Base-by-base conservation (phyloP, 352 stramenopile genomes). In the Pythium periplocum region DNA sequence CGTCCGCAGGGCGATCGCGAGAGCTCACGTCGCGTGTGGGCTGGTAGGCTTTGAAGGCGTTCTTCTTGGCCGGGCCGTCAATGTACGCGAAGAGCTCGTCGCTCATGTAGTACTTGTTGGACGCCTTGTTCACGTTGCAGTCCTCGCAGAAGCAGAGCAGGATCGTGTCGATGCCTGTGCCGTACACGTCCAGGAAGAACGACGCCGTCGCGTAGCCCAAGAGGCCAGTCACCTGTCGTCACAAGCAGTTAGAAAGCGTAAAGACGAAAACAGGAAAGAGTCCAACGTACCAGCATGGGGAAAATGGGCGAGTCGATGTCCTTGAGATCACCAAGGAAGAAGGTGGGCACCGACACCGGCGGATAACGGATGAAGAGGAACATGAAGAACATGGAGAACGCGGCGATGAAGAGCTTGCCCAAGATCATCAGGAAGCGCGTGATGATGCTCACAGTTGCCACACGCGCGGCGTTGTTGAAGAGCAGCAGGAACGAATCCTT, bases 401-500 rank as follows among this genome's bases (percentile, higher is more conserved):
- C 66, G 12, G 80, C 85, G 71, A 96, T 93, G 61, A 89, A 87
- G 33, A 96, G 55, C 63, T 96, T 96, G 57, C 84, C 89, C n/a
- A 96, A 57, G 45, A 87, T 57, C 63, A 96, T 76, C 26, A 96
- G 76, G 66, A 97, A 87, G 26, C 69, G 72, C 30, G 83, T 77
- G 60, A 96, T 72, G 63, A 93, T 78, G 53, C 73, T 88, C 50
- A 95, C 83, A 4, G 83, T 91, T 33, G 81, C 81, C 45, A 98
- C 87, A 6, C 93, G 83, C 45, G 83, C 75, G 31, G 96, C 87
- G 75, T 99, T 99, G 36, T 93, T 83, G 39, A 98, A 71, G 34
- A 99, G 91, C 38, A 99, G 75, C 55, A 94, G 93, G 69, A 99
- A 99, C 41, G 94, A 94, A 64, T 96, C 82, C 44, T 95, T 96